Base-by-base conservation (phyloP, 805 yeast genomes). In the Candida railenensis region DNA sequence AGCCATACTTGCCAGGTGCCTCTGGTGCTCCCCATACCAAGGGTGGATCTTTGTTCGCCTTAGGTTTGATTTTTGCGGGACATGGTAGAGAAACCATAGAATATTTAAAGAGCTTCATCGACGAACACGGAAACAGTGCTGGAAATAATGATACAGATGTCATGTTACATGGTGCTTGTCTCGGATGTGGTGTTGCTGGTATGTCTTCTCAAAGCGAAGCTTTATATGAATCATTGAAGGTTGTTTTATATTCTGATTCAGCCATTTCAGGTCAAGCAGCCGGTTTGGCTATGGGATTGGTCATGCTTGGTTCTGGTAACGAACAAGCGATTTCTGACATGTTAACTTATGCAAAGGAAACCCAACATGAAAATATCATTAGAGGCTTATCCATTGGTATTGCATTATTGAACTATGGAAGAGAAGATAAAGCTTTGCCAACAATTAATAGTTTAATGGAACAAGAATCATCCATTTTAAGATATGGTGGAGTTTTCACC, bases 181-280 rank as follows among this genome's bases (percentile, higher is more conserved):
- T 94, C 43, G 99, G 99, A 59, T 76, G 86, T 43, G 98, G 97
- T 72, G 89, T 92, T 41, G 96, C 99, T 4, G 97, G 96, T 28
- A 90, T 94, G 97, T 96, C 92, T 1, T 79, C 92, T 32, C 83
- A 84, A 40, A 84, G 85, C 62, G 82, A 74, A 49, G 76, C 79
- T 40, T 77, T 89, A 38, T 90, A 87, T 59, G 96, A 89, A 53
- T 87, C 87, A 46, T 77, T 94, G 61, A 87, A 85, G 59, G 88
- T 83, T 41, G 89, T 92, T 3, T 71, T 94, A 52, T 91, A 85
- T 63, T 80, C 91, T 9, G 99, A 94, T 62, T 85, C 94, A 28
- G 98, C 97, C 2, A 78, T 89, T 36, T 88, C 97, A 4, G 96
- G 97, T 52, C 96, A 91, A 63, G 96, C 97, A 39, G 96, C 98